Percentiles rank a stretch among this genome's conserved stretches.
These are phyloP conservation scores for Rhizomucor miehei DNA, from an alignment of 371 early-diverging fungal species.

Conservation along the genomic window DNA sequence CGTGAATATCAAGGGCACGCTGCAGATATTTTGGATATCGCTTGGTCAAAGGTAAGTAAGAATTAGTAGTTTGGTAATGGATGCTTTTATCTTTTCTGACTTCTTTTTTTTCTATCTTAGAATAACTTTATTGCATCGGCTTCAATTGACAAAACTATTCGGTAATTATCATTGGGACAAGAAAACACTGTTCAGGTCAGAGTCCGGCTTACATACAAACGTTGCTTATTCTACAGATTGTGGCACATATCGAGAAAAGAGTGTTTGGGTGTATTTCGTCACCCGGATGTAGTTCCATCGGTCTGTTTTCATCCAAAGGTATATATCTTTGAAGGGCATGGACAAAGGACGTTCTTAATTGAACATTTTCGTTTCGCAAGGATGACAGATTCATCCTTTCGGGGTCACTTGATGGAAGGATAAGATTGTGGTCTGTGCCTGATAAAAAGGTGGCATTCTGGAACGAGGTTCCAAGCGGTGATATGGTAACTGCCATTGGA, in stretches of 20 bases:
- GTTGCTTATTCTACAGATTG: constrained; percentile 21
- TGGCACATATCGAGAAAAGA: constrained; percentile 79
- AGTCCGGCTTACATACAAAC: too few relatives aligned
- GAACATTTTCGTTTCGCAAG: constrained; percentile 1
- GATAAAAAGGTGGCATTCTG: constrained; percentile 75
- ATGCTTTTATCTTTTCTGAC: not conserved
- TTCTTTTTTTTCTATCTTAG: constrained; percentile 5
- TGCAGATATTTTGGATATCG: constrained; percentile 69
- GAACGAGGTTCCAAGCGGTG: constrained; percentile 66
- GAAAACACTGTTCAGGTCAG: not conserved
- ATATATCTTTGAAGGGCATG: not conserved
- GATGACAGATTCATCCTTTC: constrained; percentile 81
- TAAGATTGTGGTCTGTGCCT: constrained; percentile 82
- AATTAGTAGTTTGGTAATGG: not conserved
- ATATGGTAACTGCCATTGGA: constrained; percentile 75
- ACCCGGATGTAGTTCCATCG: constrained; percentile 75
- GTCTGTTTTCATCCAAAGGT: constrained; percentile 81
- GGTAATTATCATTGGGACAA: constrained; percentile 2
- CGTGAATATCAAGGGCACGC: constrained; percentile 70
- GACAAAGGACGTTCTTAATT: not conserved
- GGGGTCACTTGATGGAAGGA: constrained; percentile 75
- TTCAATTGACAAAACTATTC: constrained; percentile 82
- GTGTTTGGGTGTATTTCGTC: constrained; percentile 77
- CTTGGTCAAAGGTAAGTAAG: constrained; percentile 72
- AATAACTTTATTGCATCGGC: constrained; percentile 77